Base-by-base conservation (phyloP, 768 basidiomycete genomes). In the Lactifluus piperatus region DNA sequence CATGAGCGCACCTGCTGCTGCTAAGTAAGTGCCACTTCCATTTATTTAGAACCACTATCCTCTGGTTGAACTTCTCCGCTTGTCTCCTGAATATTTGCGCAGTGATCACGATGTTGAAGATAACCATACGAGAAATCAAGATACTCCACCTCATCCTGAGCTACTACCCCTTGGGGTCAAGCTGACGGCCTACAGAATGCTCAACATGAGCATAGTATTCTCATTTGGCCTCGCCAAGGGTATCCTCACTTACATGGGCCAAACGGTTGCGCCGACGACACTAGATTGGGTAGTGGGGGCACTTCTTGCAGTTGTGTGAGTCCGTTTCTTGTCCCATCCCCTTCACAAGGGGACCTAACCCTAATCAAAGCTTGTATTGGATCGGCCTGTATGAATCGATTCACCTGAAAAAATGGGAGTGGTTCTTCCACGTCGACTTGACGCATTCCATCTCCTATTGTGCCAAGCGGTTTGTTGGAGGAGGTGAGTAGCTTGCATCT, bases 361-460 rank as follows among this genome's bases (percentile, higher is more conserved):
- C 14, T 9, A 1, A 13, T 8, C 11, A 30, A 51, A 60, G 54
- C 10, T 41, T 60, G 27, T 51, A 56, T 41, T 60, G 47, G 34
- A 26, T 60, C 9, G 54, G 54, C 26, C 41, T 45, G 11, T 51
- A 56, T 32, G 59, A 60, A 50, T 0, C 48, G 5, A 2, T 2
- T 39, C 1, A 22, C 20, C 13, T 59, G 22, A 9, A 29, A 13
- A 55, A 5, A 1, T 60, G 54, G 59, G 27, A 30, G 20, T 56
- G 48, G 59, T 60, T 60, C 43, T 60, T 56, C 34, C 48, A 39
- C 9, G 32, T 51, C 3, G 54, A 60, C 43, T 27, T 56, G 49
- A 26, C 36, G 5, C 41, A 10, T 22, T 32, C 48, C 18, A 60
- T 60, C 32, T 2, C n/a, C 8, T 45, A 60, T 51, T 50, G 4